Evolutionary conservation across 192 early-diverging fungal genomes (phyloP).

Genomic region (Podila minutissima): DNA sequence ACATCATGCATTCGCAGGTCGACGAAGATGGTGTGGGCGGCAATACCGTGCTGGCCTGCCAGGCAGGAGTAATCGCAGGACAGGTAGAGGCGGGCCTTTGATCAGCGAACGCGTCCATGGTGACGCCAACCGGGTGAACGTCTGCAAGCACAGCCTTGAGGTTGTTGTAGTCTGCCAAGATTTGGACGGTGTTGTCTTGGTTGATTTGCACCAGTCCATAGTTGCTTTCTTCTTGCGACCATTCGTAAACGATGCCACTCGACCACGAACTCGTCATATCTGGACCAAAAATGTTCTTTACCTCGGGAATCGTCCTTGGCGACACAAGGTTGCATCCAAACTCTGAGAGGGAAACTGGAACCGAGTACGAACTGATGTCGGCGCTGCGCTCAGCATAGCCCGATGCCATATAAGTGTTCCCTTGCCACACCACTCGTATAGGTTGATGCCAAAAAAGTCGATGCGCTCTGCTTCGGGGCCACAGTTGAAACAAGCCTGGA

Average conservation of each 20-base stretch:
- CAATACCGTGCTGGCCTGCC: constrained; percentile 64
- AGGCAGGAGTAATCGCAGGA: constrained; percentile 54
- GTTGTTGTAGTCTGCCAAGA: constrained; percentile 67
- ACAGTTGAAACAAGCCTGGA: constrained; percentile 78
- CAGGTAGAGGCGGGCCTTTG: constrained; percentile 53
- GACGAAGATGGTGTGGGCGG: constrained; percentile 71
- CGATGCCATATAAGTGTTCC: constrained; percentile 63
- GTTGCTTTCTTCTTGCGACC: constrained; percentile 76
- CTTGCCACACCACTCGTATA: constrained; percentile 82
- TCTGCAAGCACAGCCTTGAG: constrained; percentile 65
- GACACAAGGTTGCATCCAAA: constrained; percentile 79
- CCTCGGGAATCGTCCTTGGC: constrained; percentile 75
- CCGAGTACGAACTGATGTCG: constrained; percentile 66
- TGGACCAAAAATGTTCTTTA: constrained; percentile 70
- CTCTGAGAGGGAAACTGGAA: constrained; percentile 78
- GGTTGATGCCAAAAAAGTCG: constrained; percentile 81
- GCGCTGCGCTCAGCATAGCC: constrained; percentile 72
- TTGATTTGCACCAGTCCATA: constrained; percentile 77
- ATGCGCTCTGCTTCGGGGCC: constrained; percentile 65
- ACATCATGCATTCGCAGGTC: constrained; percentile 73
- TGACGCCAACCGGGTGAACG: constrained; percentile 63
- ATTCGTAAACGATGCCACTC: constrained; percentile 81
- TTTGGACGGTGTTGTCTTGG: constrained; percentile 48
- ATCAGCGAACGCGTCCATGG: constrained; percentile 62
- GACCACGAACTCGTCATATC: constrained; percentile 75